Evolutionary conservation across 2,329 filamentous ascomycete genomes (phyloP), one percentile per base, ranked within the genome.

Genomic region (Hymenoscyphus scutula): DNA sequence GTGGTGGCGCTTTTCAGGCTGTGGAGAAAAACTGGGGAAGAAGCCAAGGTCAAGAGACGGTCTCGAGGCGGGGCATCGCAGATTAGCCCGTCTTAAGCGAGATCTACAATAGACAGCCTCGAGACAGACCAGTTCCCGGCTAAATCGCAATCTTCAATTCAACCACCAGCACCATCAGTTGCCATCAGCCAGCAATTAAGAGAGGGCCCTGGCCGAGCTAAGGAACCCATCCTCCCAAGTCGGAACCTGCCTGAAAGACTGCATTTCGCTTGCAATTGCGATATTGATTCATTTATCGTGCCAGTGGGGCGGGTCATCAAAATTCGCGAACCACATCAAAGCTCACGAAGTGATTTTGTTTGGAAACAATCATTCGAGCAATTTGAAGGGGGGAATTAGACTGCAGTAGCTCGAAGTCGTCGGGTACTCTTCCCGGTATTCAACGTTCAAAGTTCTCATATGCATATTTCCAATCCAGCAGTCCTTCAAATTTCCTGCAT

Each of bases 241-340:
- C 58, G 58, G 58, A 59, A 37, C 25, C 58, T 59, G 58, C 58
- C 58, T 59, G 58, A 59, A 59, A 53, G 45, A 25, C 19, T 37
- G 30, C 58, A 27, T 58, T 51, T 45, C 5, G 56, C 27, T 45
- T 58, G 30, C 19, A 27, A 7, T 19, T 34, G 48, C 30, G n/a
- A 53, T 59, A 59, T 7, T 59, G 23, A 27, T 29, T 38, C 29
- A 25, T 59, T 59, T 38, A 59, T n/a, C 32, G 27, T 54, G 53
- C 58, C 58, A 59, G 41, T 1, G 19, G 23, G 29, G 27, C 23
- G 58, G 58, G 58, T 53, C 27, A 6, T 29, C 27, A 3, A 37
- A 37, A 13, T 37, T 37, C 32, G 32, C 11, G 10, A 13, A 10
- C 32, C 10, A 11, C 8, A 11, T 13, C 11, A 15, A 37, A 10